Conservation (phyloP, 140 eudicot species). For the Anethum foeniculum region DNA sequence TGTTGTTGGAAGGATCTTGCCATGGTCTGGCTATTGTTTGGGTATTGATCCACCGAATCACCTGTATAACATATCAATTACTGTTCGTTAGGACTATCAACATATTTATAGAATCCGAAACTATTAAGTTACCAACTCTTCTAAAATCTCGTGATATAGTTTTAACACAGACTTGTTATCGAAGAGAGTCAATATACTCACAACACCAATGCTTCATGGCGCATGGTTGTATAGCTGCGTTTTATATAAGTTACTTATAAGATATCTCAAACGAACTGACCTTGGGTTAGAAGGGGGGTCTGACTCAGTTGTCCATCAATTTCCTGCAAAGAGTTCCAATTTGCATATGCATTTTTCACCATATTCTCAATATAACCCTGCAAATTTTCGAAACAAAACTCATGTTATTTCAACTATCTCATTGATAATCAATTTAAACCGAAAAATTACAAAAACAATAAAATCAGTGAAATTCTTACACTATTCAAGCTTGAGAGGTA, state of each 20-base stretch:
- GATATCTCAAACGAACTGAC: slow-evolving; percentile 15
- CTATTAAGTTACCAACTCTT: not conserved
- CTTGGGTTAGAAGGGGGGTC: slow-evolving; percentile 46
- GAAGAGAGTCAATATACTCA: not conserved
- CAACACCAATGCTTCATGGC: not conserved
- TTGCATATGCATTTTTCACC: slow-evolving; percentile 44
- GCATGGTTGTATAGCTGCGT: not conserved
- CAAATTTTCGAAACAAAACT: not conserved
- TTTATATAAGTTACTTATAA: not conserved
- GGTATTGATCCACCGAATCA: slow-evolving; percentile 22
- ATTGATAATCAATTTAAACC: not conserved
- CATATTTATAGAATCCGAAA: not conserved
- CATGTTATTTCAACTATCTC: too few relatives aligned
- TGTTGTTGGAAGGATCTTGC: slow-evolving; percentile 17
- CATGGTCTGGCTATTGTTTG: slow-evolving; percentile 1
- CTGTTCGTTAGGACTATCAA: not conserved
- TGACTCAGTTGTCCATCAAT: slow-evolving; percentile 35
- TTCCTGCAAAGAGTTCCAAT: slow-evolving; percentile 57
- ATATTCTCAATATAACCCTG: slow-evolving; percentile 41
- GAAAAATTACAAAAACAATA: not conserved
- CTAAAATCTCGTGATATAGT: not conserved
- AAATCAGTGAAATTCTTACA: slow-evolving; percentile 23
- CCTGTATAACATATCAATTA: slow-evolving; percentile 10
- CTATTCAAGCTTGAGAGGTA: slow-evolving; percentile 32
- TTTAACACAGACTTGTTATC: not conserved